Evolutionary conservation across 129 eudicot genomes (phyloP), one percentile per base, ranked within the genome.

Genomic region (Centella asiatica): DNA sequence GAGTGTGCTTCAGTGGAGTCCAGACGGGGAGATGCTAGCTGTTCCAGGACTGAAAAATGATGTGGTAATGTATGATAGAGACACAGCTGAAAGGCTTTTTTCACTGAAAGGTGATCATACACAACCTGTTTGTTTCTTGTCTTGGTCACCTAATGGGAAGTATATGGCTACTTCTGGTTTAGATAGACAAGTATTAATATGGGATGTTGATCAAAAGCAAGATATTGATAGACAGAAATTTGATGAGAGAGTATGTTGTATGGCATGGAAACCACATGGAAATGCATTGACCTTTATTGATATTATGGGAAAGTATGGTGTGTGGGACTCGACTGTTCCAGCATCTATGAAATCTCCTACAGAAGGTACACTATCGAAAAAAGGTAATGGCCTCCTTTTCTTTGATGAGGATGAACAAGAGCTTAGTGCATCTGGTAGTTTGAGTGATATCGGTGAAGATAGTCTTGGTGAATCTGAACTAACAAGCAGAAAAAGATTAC

Each of bases 191-290:
- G 77, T 93, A 50, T 72, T 93, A 66, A 85, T 93, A 52, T 93
- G 99, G 99, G 96, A 93, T 64, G 80, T 88, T 67, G 81, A 65
- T 40, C 82, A 76, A 69, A 93, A 70, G 66, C 96, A 81, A 60
- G 99, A 93, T 45, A 88, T 93, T 68, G 99, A 93, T 44, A 70
- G 99, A 70, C 99, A 93, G 44, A 93, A 88, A 58, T 88, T 93
- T 68, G 86, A 84, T 61, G 88, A 93, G 26, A 67, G 68, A 28
- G 76, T 93, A 62, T 73, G 85, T 60, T 85, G 80, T 65, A 82
- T 93, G 95, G 77, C 92, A 49, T 93, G 99, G 99, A 93, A 87
- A 71, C 99, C 96, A 49, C 81, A 78, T 50, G 99, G 95, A n/a
- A 93, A 93, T 76, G 92, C 99, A 2, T 65, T 93, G 68, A 93